Evolutionary conservation across 225 moss, liverwort and hornwort genomes (phyloP).

Genomic region (Straminergon stramineum): DNA sequence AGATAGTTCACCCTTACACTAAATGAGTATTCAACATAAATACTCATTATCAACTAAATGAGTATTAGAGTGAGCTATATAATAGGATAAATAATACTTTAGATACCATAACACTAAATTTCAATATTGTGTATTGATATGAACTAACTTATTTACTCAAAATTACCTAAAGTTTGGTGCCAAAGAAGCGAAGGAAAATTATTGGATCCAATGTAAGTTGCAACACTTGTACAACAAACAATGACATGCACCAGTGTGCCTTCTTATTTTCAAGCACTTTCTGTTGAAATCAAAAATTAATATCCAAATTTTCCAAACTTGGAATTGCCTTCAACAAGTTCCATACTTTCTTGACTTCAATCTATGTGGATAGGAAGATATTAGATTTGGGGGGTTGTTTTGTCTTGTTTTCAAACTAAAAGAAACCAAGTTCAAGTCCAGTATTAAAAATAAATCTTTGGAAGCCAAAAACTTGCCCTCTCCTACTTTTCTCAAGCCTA

Average conservation of each 20-base stretch:
- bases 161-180: background rate
- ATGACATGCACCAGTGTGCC: too few relatives aligned
- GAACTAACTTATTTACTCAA: background rate
- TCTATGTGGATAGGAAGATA: too few relatives aligned
- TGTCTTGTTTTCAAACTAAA: background rate
- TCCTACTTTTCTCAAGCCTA: background rate
- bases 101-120: background rate
- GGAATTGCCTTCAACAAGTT: background rate
- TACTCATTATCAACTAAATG: background rate
- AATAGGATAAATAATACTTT: background rate
- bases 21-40: background rate
- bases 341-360: background rate
- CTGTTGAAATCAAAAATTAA: fast-evolving
- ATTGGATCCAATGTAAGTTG: fast-evolving
- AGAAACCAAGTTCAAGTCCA: background rate
- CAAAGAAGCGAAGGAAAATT: background rate
- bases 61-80: background rate
- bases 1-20: background rate
- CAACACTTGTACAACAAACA: fast-evolving
- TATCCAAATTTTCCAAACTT: background rate
- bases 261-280: background rate
- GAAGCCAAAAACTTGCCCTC: background rate
- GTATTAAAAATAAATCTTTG: background rate
- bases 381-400: background rate
- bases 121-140: fast-evolving